Conservation (phyloP, 2,329 filamentous ascomycete species). For the Colletotrichum salicis region DNA sequence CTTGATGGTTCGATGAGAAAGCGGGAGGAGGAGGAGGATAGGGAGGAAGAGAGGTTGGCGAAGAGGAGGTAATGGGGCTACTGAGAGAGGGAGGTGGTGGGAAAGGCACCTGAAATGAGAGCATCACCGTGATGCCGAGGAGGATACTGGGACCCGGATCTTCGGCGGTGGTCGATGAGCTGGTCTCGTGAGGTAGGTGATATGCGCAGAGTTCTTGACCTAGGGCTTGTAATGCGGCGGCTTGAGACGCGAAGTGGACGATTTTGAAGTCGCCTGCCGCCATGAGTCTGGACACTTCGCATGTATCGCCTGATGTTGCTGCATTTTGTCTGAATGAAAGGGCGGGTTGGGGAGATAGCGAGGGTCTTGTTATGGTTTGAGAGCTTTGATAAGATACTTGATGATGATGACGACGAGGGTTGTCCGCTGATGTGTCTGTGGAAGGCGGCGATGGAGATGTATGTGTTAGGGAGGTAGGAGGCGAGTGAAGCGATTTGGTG, state of each 20-base stretch:
- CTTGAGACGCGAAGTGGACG: slow-evolving; percentile 3
- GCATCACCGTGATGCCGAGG: slow-evolving; percentile 9
- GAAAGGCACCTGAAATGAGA: slow-evolving; percentile 9
- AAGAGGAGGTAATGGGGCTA: background rate
- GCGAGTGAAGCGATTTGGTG: slow-evolving; percentile 1
- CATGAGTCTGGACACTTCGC: background rate
- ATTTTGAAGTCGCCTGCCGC: background rate
- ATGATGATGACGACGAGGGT: background rate
- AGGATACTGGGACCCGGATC: background rate
- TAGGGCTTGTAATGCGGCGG: background rate
- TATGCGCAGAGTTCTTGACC: background rate
- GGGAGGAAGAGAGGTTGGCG: background rate
- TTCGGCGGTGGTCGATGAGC: background rate
- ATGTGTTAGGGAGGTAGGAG: background rate
- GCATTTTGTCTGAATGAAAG: background rate
- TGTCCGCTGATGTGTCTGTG: slow-evolving; percentile 8
- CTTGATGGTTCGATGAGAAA: too few species aligned
- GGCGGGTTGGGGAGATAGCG: background rate
- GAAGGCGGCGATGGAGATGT: slow-evolving; percentile 12
- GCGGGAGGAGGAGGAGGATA: too few species aligned
- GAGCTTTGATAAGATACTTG: background rate
- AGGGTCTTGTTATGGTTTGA: background rate
- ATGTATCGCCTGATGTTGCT: background rate
- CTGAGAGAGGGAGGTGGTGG: too few species aligned
- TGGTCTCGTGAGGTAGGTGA: background rate